Conservation (phyloP, 495 filamentous ascomycete genomes). For the Penicillium herquei region DNA sequence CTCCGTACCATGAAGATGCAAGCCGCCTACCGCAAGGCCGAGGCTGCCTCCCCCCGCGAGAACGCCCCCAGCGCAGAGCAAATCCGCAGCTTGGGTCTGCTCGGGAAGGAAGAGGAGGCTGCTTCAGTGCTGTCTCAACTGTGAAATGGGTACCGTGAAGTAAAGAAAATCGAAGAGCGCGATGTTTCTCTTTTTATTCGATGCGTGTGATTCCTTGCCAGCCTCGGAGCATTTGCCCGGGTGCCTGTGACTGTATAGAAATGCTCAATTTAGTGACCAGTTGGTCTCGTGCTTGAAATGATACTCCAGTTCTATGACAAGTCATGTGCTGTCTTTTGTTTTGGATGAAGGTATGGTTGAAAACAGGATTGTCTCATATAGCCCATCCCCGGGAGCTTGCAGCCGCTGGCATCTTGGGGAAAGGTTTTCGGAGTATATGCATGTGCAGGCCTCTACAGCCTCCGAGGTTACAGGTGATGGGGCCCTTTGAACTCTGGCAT, state of each 20-base stretch:
- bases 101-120: conserved; percentile 79
- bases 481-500: too few relatives aligned
- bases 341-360: not conserved
- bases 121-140: conserved; percentile 54
- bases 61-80: conserved; percentile 70
- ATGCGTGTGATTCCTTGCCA: conserved; percentile 31
- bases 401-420: too few relatives aligned
- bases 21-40: conserved; percentile 80
- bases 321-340: not conserved
- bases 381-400: too few relatives aligned
- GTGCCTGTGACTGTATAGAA: conserved; percentile 44
- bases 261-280: conserved; percentile 26
- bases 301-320: conserved; percentile 28
- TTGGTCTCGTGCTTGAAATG: conserved; percentile 26
- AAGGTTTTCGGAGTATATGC: too few relatives aligned
- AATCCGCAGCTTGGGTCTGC: conserved; percentile 78
- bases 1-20: conserved; percentile 76
- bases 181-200: conserved; percentile 31
- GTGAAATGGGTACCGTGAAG: conserved; percentile 13
- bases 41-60: conserved; percentile 72
- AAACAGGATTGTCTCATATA: not conserved
- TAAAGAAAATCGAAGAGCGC: conserved; percentile 20
- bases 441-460: too few relatives aligned
- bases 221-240: conserved; percentile 21
- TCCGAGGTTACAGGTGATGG: too few relatives aligned